Percentiles rank a stretch among this genome's conserved stretches.
phyloP scores from a whole-genome alignment of 441 rosid genomes.

The Pelargonium cotyledonis region DNA sequence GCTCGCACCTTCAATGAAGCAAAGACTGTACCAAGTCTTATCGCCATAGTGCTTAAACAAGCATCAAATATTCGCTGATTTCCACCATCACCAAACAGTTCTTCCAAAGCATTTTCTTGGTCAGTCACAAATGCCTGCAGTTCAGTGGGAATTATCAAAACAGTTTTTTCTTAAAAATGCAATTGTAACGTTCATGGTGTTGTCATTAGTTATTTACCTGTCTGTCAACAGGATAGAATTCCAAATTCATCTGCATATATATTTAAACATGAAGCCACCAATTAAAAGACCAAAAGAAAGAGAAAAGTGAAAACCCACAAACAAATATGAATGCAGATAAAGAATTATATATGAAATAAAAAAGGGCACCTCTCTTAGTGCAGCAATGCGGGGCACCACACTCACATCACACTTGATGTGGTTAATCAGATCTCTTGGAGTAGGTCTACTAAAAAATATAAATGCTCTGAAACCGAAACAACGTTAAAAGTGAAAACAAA shows the following conservation, averaged over 20 bases:
- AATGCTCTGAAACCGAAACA: conserved; percentile 38
- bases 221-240: conserved; percentile 58
- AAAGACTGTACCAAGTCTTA: conserved; percentile 60
- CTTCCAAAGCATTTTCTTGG: conserved; percentile 53
- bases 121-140: conserved; percentile 68
- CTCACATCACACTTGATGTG: conserved; percentile 61
- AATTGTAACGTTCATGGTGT: neutral
- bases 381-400: conserved; percentile 63
- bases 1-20: conserved; percentile 52
- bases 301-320: neutral
- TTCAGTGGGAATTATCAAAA: conserved; percentile 10
- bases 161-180: neutral
- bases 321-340: neutral
- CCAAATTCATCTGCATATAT: conserved; percentile 59
- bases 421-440: conserved; percentile 55
- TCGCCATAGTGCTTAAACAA: conserved; percentile 56
- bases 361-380: conserved; percentile 52
- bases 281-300: neutral
- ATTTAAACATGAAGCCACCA: conserved; percentile 5
- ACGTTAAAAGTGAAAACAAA: conserved; percentile 8
- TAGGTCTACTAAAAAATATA: conserved; percentile 54
- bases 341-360: neutral
- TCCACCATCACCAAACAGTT: conserved; percentile 44
- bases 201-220: conserved; percentile 32
- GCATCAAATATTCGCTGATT: conserved; percentile 40